Evolutionary conservation across 305 asterid genomes (phyloP).

Genomic region (Solanum hybrid): DNA sequence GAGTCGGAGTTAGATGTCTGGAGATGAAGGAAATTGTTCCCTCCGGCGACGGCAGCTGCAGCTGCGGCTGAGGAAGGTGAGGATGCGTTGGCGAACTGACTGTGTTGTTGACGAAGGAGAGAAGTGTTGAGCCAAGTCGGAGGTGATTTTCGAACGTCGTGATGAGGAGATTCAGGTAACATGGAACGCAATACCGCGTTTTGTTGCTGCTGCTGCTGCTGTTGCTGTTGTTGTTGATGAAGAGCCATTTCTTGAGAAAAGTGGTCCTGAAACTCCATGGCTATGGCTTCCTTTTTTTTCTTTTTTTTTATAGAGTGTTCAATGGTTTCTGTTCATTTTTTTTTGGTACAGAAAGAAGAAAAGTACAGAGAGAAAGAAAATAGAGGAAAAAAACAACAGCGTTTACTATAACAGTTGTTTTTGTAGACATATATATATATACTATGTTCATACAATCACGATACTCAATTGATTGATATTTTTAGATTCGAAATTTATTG

Average conservation of each 20-base stretch:
- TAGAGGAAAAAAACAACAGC: background rate
- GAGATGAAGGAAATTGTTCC: conserved; percentile 17
- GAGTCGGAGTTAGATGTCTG: conserved; percentile 25
- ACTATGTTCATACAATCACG: background rate
- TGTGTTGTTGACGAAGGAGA: background rate
- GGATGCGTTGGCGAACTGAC: background rate
- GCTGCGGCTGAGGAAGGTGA: conserved; percentile 5
- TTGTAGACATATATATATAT: background rate
- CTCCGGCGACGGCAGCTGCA: conserved; percentile 27
- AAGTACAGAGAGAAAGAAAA: background rate
- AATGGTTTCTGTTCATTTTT: background rate
- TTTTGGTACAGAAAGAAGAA: background rate
- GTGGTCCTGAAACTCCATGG: conserved; percentile 17
- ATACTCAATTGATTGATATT: background rate
- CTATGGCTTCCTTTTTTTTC: background rate
- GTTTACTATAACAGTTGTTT: background rate
- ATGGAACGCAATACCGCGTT: conserved; percentile 9
- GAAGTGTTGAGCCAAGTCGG: conserved; percentile 12
- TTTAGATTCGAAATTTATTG: background rate
- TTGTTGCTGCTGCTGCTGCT: background rate
- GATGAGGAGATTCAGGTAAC: conserved; percentile 1
- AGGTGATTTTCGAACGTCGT: background rate
- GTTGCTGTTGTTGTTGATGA: background rate
- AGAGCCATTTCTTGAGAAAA: conserved; percentile 6
- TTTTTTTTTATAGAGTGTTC: background rate